Evolutionary conservation across 2,329 filamentous ascomycete species (phyloP).

Genomic region (Sclerotinia subarctica): DNA sequence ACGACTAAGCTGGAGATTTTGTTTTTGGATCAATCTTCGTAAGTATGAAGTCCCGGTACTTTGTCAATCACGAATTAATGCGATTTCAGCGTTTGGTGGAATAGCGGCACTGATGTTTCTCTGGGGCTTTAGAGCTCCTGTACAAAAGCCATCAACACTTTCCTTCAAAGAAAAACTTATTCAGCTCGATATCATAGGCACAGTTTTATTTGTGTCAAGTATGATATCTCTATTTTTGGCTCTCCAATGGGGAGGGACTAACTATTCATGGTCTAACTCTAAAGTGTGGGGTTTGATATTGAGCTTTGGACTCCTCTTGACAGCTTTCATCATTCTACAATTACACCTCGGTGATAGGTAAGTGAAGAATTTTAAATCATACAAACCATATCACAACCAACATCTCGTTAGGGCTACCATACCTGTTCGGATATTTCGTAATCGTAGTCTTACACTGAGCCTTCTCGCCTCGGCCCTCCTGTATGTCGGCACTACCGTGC

Average conservation of each 20-base stretch:
- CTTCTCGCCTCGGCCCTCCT: background rate
- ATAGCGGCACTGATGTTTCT: background rate
- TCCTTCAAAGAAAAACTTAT: constrained; percentile 11
- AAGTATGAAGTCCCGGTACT: too few relatives aligned
- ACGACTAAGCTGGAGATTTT: too few relatives aligned
- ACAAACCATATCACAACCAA: background rate
- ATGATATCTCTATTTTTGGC: constrained; percentile 38
- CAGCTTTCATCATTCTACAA: constrained; percentile 39
- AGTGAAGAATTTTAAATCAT: background rate
- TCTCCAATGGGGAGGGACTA: constrained; percentile 39
- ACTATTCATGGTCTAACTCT: constrained; percentile 37
- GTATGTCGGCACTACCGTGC: background rate
- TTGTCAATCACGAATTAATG: too few relatives aligned
- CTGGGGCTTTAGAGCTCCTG: background rate
- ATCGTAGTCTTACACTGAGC: constrained; percentile 3
- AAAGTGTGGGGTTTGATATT: constrained; percentile 41
- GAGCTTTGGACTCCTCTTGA: constrained; percentile 33
- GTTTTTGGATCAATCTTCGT: too few relatives aligned
- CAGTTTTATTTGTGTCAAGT: constrained; percentile 37
- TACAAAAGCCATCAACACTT: background rate
- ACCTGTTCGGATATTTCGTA: background rate
- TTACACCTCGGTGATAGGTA: constrained; percentile 25
- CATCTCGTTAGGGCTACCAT: constrained; percentile 5
- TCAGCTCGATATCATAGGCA: constrained; percentile 38
- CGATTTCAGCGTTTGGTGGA: background rate